Conservation (phyloP, 1,139 yeast genomes). For the Geotrichum aggregatum region DNA sequence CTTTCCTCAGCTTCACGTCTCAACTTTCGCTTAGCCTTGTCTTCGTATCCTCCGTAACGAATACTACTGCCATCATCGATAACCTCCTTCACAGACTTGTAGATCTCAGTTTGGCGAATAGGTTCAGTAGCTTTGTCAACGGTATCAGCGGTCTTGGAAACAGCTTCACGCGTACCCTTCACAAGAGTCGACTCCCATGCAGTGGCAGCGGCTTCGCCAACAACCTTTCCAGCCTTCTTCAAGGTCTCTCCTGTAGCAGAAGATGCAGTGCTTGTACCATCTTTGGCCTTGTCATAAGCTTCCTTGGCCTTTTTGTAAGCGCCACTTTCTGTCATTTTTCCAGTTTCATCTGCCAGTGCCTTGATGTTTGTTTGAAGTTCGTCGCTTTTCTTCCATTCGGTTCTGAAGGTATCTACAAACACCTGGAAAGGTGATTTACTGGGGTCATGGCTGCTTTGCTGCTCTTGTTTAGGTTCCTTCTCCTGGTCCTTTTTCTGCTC, state of each 20-base stretch:
- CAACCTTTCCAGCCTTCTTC: conserved; percentile 87
- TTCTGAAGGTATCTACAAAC: conserved; percentile 84
- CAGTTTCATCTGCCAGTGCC: conserved; percentile 94
- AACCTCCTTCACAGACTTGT: conserved; percentile 82
- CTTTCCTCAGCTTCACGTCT: conserved; percentile 51
- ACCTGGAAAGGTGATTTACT: conserved; percentile 82
- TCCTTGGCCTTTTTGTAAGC: conserved; percentile 91
- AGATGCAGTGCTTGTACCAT: conserved; percentile 37
- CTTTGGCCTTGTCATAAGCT: conserved; percentile 77
- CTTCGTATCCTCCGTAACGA: conserved; percentile 87
- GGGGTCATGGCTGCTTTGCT: conserved; percentile 21
- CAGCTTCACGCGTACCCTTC: conserved; percentile 78
- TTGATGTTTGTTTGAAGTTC: conserved; percentile 91
- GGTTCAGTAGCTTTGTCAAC: conserved; percentile 86
- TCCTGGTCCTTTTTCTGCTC: conserved; percentile 1
- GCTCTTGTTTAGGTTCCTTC: conserved; percentile 11
- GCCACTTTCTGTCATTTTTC: conserved; percentile 88
- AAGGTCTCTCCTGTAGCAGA: conserved; percentile 82
- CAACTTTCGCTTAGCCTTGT: conserved; percentile 72
- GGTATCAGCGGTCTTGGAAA: conserved; percentile 70
- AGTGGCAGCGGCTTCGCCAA: conserved; percentile 80
- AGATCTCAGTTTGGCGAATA: conserved; percentile 82
- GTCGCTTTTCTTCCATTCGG: conserved; percentile 84
- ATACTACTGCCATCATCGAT: conserved; percentile 89
- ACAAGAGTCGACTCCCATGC: conserved; percentile 98